phyloP scores from a whole-genome alignment of 768 basidiomycete species.

The Rhodotorula taiwanensis region DNA sequence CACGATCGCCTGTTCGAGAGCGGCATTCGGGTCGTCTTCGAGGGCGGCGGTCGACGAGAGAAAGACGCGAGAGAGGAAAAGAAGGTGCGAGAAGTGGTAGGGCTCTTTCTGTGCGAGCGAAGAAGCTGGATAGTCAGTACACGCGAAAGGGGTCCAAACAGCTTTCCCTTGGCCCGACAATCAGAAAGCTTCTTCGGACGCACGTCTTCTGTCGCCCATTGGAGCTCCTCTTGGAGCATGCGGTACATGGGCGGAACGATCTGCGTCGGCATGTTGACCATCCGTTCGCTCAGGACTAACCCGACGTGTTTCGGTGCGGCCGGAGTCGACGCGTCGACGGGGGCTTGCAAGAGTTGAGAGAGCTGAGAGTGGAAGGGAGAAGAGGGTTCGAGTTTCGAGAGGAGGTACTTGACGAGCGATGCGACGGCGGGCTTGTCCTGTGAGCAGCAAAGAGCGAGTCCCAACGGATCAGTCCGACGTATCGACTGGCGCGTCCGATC shows the following conservation, averaged over 20 bases:
- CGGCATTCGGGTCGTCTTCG: constrained; percentile 60
- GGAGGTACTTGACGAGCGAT: constrained; percentile 63
- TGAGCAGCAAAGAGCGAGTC: too few species aligned
- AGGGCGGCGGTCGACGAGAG: constrained; percentile 51
- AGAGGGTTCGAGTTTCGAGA: constrained; percentile 54
- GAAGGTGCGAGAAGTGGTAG: constrained; percentile 40
- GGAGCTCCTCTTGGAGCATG: constrained; percentile 79
- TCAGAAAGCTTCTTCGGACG: neutral
- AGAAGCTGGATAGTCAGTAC: too few species aligned
- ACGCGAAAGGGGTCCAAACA: neutral
- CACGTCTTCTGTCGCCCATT: constrained; percentile 62
- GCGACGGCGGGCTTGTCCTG: constrained; percentile 68
- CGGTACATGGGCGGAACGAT: constrained; percentile 84
- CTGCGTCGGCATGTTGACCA: constrained; percentile 94
- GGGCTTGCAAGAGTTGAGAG: constrained; percentile 44
- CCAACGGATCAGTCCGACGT: too few species aligned
- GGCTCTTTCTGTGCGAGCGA: constrained; percentile 22
- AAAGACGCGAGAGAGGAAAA: constrained; percentile 43
- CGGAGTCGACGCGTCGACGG: constrained; percentile 20
- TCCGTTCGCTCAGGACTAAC: constrained; percentile 74
- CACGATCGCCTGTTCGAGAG: constrained; percentile 43
- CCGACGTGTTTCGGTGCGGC: constrained; percentile 53
- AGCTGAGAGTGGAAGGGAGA: constrained; percentile 54
- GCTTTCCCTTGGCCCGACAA: too few species aligned
- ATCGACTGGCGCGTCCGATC: too few species aligned